A percentile compares a stretch with the other conserved stretches of the same genome.
Evolutionary conservation across 108 stramenopile species (phyloP).

Genomic region (Cyclotella cryptica): DNA sequence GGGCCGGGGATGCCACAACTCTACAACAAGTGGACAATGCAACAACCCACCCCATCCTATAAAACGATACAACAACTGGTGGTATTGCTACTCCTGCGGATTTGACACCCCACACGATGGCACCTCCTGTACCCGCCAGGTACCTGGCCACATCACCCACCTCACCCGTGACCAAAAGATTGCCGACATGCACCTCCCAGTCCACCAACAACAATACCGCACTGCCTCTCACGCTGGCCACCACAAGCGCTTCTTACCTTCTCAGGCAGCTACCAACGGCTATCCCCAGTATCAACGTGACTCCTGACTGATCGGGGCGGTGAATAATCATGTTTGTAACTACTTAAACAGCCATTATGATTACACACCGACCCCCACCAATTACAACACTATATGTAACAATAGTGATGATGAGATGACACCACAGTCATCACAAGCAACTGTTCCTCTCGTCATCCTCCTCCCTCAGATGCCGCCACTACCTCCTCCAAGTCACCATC

Average conservation of each 20-base stretch:
- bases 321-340: background rate
- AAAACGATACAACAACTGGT: background rate
- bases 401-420: background rate
- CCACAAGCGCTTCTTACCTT: background rate
- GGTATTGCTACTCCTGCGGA: background rate
- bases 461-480: no score
- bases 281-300: conserved; percentile 1
- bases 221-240: background rate
- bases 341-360: background rate
- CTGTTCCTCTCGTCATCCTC: no score
- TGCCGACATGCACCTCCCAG: background rate
- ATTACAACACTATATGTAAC: background rate
- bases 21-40: background rate
- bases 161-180: conserved; percentile 3
- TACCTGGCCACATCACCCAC: background rate
- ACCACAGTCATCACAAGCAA: background rate
- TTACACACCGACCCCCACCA: conserved; percentile 2
- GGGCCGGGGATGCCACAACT: background rate
- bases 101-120: background rate
- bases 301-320: background rate
- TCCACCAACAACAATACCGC: background rate
- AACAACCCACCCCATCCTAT: conserved; percentile 5
- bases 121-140: background rate
- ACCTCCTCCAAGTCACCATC: no score
- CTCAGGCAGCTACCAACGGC: background rate